Evolutionary conservation across 177 flowering plant species (phyloP).

Genomic region (Telopea speciosissima): DNA sequence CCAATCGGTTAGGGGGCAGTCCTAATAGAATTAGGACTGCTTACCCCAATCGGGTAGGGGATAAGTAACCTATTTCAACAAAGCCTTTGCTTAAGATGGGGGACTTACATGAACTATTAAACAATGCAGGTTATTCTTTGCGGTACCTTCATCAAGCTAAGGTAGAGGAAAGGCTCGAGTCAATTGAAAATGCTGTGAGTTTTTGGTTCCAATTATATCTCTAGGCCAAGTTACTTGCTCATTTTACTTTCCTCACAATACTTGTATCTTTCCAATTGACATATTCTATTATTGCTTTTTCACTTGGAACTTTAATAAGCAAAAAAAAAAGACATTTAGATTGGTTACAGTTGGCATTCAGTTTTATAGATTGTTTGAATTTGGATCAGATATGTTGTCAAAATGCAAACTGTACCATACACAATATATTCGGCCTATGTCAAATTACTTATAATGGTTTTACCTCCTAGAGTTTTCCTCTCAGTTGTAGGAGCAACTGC

Average conservation of each 20-base stretch:
- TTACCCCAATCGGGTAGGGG: too few relatives aligned
- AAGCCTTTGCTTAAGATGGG: not conserved
- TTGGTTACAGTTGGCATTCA: not conserved
- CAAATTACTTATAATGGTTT: not conserved
- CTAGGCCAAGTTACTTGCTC: not conserved
- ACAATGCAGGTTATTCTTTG: constrained; percentile 63
- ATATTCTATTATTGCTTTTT: not conserved
- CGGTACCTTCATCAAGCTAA: constrained; percentile 64
- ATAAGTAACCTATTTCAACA: too few relatives aligned
- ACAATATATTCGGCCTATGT: not conserved
- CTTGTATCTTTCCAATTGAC: not conserved
- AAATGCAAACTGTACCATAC: not conserved
- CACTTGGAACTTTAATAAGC: not conserved
- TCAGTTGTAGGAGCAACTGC: not conserved
- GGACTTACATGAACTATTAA: constrained; percentile 1
- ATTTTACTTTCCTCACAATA: not conserved
- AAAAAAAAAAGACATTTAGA: not conserved
- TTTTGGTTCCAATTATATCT: constrained; percentile 1
- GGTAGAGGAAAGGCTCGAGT: constrained; percentile 71
- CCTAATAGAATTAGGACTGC: too few relatives aligned
- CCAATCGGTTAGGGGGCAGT: too few relatives aligned
- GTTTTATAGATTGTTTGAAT: not conserved
- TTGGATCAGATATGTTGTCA: not conserved
- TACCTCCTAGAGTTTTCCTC: not conserved
- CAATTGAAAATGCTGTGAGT: constrained; percentile 85